Evolutionary conservation across 2,329 filamentous ascomycete species (phyloP).

Genomic region (Aspergillus arachidicola): DNA sequence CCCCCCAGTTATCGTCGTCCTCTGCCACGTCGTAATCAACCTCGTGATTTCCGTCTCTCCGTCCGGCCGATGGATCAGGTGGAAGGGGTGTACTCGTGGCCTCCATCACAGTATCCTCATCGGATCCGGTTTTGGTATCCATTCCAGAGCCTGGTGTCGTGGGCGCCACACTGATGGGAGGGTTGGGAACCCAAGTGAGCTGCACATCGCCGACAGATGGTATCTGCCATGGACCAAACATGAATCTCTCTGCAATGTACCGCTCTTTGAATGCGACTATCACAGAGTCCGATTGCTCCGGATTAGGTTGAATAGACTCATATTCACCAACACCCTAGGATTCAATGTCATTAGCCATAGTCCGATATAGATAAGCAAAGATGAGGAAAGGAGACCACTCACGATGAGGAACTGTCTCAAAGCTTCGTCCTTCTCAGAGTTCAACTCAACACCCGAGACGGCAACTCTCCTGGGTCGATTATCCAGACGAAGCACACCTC

Average conservation of each 20-base stretch:
- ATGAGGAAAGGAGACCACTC: constrained; percentile 23
- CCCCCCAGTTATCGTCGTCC: constrained; percentile 49
- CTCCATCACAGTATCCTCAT: constrained; percentile 37
- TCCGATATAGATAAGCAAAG: constrained; percentile 11
- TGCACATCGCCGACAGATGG: constrained; percentile 58
- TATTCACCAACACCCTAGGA: constrained; percentile 50
- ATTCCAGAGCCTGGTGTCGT: constrained; percentile 14
- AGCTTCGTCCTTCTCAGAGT: constrained; percentile 56
- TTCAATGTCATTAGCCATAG: constrained; percentile 15
- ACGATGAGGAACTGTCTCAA: constrained; percentile 59
- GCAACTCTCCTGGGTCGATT: constrained; percentile 60
- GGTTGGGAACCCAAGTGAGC: constrained; percentile 56
- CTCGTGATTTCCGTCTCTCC: constrained; percentile 33
- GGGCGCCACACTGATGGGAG: constrained; percentile 27
- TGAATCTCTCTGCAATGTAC: constrained; percentile 58
- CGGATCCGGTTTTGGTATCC: constrained; percentile 27
- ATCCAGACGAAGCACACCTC: constrained; percentile 59
- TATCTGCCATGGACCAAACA: constrained; percentile 51
- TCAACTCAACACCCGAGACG: constrained; percentile 52
- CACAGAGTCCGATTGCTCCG: constrained; percentile 42
- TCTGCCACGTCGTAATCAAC: constrained; percentile 57
- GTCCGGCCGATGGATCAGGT: constrained; percentile 18
- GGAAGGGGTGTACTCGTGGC: constrained; percentile 18
- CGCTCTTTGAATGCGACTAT: constrained; percentile 52
- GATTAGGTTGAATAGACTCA: constrained; percentile 46